Evolutionary conservation across 176 grass and related monocot species (phyloP).

Genomic region (Cymbopogon citratus): DNA sequence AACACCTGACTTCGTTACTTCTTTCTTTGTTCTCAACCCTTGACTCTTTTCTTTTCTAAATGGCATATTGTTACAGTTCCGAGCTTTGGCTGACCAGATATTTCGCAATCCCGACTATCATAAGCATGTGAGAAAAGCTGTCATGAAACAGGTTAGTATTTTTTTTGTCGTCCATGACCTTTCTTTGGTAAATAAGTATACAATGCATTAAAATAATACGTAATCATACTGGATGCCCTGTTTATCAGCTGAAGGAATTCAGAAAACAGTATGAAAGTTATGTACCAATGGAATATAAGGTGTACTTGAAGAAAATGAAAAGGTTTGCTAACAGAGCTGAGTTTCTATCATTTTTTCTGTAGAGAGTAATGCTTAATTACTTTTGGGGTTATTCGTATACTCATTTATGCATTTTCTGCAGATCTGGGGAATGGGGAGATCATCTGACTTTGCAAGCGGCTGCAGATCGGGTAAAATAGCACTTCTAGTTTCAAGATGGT

Average conservation of each 20-base stretch:
- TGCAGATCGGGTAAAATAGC: slow-evolving; percentile 70
- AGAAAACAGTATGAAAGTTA: slow-evolving; percentile 83
- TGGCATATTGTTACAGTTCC: slow-evolving; percentile 54
- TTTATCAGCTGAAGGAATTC: slow-evolving; percentile 78
- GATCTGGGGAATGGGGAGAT: slow-evolving; percentile 94
- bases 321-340: slow-evolving; percentile 47
- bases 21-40: not conserved
- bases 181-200: slow-evolving; percentile 6
- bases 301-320: slow-evolving; percentile 93
- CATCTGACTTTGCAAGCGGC: slow-evolving; percentile 89
- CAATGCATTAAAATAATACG: not conserved
- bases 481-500: slow-evolving; percentile 14
- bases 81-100: slow-evolving; percentile 96
- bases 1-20: not conserved
- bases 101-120: slow-evolving; percentile 91
- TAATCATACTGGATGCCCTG: slow-evolving; percentile 10
- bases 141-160: slow-evolving; percentile 68
- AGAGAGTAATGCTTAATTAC: not conserved
- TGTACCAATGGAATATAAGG: slow-evolving; percentile 97
- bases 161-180: not conserved
- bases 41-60: not conserved
- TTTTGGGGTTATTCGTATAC: slow-evolving; percentile 1
- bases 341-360: slow-evolving; percentile 1
- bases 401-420: slow-evolving; percentile 29
- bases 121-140: slow-evolving; percentile 73